Conservation (phyloP, 768 basidiomycete genomes). For the Auricularia cornea region DNA sequence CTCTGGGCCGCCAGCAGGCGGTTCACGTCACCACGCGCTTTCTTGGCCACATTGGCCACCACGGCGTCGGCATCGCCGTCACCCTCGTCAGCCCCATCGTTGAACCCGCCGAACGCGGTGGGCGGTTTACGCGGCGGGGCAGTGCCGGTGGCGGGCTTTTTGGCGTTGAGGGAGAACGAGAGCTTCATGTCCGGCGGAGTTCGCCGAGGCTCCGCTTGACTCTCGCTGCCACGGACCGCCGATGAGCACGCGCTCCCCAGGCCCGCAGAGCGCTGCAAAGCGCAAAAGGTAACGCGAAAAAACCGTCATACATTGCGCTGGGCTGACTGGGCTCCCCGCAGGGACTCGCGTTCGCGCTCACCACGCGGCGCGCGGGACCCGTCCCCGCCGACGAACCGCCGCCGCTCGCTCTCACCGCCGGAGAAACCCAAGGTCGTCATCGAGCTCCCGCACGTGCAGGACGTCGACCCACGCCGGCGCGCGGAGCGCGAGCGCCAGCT, state of each 20-base stretch:
- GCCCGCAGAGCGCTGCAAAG: neutral
- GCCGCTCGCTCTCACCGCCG: slow-evolving; percentile 24
- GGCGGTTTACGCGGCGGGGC: slow-evolving; percentile 48
- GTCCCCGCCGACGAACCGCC: slow-evolving; percentile 24
- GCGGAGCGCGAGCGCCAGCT: slow-evolving; percentile 75
- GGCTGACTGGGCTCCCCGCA: neutral
- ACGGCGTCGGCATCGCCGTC: slow-evolving; percentile 47
- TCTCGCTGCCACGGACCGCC: neutral
- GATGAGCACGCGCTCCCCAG: no score
- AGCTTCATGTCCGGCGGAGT: slow-evolving; percentile 57
- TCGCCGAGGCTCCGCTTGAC: neutral
- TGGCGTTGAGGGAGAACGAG: slow-evolving; percentile 68
- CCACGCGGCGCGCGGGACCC: slow-evolving; percentile 17
- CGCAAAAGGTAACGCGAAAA: neutral
- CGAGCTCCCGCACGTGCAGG: slow-evolving; percentile 45
- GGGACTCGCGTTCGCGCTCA: slow-evolving; percentile 13
- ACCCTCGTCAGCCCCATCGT: slow-evolving; percentile 42
- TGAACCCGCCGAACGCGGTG: slow-evolving; percentile 52
- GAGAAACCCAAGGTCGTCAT: slow-evolving; percentile 21
- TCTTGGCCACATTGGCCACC: slow-evolving; percentile 30
- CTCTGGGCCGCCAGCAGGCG: slow-evolving; percentile 41
- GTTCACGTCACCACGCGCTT: slow-evolving; percentile 16
- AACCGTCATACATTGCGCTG: neutral
- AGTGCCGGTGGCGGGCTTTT: slow-evolving; percentile 31
- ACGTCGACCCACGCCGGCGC: slow-evolving; percentile 69